Conservation (phyloP, 805 yeast species). For the Sugiyamaella smithiae region DNA sequence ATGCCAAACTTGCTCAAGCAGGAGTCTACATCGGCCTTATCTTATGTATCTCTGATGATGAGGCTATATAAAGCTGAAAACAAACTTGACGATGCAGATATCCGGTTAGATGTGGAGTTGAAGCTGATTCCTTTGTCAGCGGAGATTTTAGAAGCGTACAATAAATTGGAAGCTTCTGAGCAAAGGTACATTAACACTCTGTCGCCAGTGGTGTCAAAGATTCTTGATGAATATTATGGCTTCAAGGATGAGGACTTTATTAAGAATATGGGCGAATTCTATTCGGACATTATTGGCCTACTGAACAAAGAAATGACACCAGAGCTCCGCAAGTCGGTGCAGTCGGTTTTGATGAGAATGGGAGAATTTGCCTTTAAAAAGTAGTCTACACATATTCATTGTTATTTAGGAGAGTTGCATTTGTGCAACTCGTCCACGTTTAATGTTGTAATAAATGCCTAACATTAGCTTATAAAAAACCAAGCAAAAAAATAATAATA, state of each 20-base stretch:
- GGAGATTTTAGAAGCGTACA: slow-evolving; percentile 65
- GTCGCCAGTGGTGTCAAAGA: slow-evolving; percentile 90
- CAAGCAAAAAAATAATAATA: slow-evolving; percentile 17
- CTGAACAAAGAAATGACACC: slow-evolving; percentile 36
- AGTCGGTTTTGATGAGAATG: slow-evolving; percentile 40
- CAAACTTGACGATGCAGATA: slow-evolving; percentile 36
- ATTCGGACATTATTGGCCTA: slow-evolving; percentile 32
- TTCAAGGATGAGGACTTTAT: slow-evolving; percentile 50
- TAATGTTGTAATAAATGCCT: neutral
- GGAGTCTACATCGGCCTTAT: slow-evolving; percentile 87
- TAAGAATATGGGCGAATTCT: slow-evolving; percentile 29
- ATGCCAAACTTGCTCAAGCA: slow-evolving; percentile 89
- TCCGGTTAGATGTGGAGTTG: slow-evolving; percentile 50
- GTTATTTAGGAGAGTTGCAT: neutral
- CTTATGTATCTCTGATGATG: slow-evolving; percentile 76
- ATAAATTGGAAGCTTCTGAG: slow-evolving; percentile 64
- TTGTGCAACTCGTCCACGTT: neutral
- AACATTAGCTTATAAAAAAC: neutral
- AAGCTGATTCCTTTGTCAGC: slow-evolving; percentile 67
- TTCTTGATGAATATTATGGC: slow-evolving; percentile 75
- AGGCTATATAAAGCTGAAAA: slow-evolving; percentile 67
- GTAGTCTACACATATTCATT: neutral
- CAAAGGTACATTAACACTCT: slow-evolving; percentile 77
- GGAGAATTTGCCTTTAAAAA: slow-evolving; percentile 41
- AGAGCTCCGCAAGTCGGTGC: slow-evolving; percentile 36